Conservation (phyloP, 352 stramenopile genomes). For the Pythium myriotylum region DNA sequence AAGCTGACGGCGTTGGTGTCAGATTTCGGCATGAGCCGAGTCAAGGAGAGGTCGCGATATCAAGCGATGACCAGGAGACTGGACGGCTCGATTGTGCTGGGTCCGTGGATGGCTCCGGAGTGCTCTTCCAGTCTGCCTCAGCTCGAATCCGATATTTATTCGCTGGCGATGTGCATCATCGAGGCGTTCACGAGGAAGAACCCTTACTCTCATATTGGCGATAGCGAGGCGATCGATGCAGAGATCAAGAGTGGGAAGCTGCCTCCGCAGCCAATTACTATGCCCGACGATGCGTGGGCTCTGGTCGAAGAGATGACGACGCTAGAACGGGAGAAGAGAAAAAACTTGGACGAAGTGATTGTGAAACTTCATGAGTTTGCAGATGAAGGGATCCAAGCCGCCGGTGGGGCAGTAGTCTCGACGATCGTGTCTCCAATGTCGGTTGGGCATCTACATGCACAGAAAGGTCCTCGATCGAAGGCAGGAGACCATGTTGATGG, state of each 20-base stretch:
- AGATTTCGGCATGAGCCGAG: constrained; percentile 18
- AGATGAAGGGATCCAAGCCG: too few relatives aligned
- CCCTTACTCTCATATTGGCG: neutral
- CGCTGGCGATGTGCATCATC: constrained; percentile 15
- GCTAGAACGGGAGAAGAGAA: too few relatives aligned
- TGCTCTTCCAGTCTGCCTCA: neutral
- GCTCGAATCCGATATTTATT: constrained; percentile 9
- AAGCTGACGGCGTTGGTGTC: constrained; percentile 2
- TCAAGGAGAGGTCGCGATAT: constrained; percentile 8
- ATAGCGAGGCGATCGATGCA: neutral
- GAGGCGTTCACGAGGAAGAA: constrained; percentile 5
- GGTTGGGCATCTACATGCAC: too few relatives aligned
- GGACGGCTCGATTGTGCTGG: neutral
- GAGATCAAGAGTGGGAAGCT: neutral
- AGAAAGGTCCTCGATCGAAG: too few relatives aligned
- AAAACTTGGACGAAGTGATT: too few relatives aligned
- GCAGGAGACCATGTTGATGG: too few relatives aligned
- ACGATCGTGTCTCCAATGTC: too few relatives aligned
- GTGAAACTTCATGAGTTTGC: too few relatives aligned
- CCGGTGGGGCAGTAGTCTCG: too few relatives aligned
- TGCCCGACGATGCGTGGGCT: neutral
- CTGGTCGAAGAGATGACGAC: constrained; percentile 2
- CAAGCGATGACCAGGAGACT: constrained; percentile 1
- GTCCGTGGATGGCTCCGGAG: neutral
- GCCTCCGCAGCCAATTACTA: neutral